Percentiles rank a stretch among this genome's conserved stretches.
Conservation (phyloP, 257 asterid genomes). For the Solanum medicagineum region DNA sequence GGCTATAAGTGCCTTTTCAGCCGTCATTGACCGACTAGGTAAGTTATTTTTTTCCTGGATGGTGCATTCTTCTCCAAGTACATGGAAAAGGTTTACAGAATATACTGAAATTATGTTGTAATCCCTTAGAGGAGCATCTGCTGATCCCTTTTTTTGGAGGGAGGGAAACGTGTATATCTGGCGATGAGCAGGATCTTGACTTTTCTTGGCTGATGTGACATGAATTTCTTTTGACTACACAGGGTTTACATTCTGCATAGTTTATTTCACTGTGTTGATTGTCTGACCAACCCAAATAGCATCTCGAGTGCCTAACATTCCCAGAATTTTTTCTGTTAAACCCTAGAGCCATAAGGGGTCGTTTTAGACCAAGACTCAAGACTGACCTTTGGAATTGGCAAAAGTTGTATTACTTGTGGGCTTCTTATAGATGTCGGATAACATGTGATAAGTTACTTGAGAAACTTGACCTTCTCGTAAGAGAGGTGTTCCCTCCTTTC, state of each 20-base stretch:
- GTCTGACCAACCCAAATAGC: not conserved
- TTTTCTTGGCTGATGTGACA: not conserved
- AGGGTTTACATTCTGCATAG: not conserved
- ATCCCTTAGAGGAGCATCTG: not conserved
- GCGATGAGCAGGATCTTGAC: not conserved
- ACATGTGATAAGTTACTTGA: not conserved
- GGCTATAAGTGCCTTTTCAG: slow-evolving; percentile 94
- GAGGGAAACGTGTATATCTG: not conserved
- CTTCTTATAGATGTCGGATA: not conserved
- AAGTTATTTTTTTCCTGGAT: slow-evolving; percentile 4
- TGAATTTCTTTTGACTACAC: not conserved
- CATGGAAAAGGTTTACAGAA: not conserved
- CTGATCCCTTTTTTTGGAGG: not conserved
- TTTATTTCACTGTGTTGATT: not conserved
- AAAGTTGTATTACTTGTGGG: not conserved
- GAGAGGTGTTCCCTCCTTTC: not conserved
- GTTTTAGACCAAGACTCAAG: not conserved
- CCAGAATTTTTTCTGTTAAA: not conserved
- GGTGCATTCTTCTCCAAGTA: not conserved
- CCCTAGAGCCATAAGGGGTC: not conserved
- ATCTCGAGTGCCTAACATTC: not conserved
- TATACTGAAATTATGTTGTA: not conserved
- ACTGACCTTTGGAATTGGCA: not conserved
- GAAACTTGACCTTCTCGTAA: not conserved
- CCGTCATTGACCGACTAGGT: slow-evolving; percentile 84